A percentile compares a stretch with the other conserved stretches of the same genome.
phyloP scores from a whole-genome alignment of 306 rosid genomes.

The Acacia confusa region DNA sequence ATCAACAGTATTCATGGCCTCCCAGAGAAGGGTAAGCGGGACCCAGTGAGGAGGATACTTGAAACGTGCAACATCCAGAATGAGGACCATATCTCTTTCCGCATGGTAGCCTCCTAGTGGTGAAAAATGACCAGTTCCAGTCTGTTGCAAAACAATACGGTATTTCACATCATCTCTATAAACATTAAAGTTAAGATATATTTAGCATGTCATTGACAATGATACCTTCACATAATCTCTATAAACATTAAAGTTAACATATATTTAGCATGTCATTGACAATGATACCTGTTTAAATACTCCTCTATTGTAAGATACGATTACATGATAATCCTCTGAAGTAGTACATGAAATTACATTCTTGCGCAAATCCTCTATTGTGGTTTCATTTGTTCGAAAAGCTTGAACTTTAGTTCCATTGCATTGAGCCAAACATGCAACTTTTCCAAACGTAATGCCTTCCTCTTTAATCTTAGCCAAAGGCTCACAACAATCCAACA shows the following conservation, averaged over 20 bases:
- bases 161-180: slow-evolving; percentile 15
- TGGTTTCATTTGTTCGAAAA: slow-evolving; percentile 55
- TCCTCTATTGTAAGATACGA: slow-evolving; percentile 69
- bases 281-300: slow-evolving; percentile 63
- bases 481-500: slow-evolving; percentile 96
- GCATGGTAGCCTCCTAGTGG: slow-evolving; percentile 91
- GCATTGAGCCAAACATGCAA: slow-evolving; percentile 88
- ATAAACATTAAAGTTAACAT: neutral
- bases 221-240: slow-evolving; percentile 53
- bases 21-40: slow-evolving; percentile 84
- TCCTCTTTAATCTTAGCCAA: slow-evolving; percentile 56
- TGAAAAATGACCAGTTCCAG: slow-evolving; percentile 92
- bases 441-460: slow-evolving; percentile 93
- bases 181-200: neutral
- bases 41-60: slow-evolving; percentile 99
- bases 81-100: slow-evolving; percentile 80
- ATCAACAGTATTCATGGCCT: slow-evolving; percentile 75
- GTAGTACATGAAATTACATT: slow-evolving; percentile 51
- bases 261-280: neutral
- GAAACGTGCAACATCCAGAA: slow-evolving; percentile 94
- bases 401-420: slow-evolving; percentile 80
- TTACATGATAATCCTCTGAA: slow-evolving; percentile 63
- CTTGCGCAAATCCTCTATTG: slow-evolving; percentile 62
- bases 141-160: too few relatives aligned
- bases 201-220: neutral